These are phyloP conservation scores for Aspergillus awamori DNA, from an alignment of 2,329 filamentous ascomycete species.

Conservation along the genomic window DNA sequence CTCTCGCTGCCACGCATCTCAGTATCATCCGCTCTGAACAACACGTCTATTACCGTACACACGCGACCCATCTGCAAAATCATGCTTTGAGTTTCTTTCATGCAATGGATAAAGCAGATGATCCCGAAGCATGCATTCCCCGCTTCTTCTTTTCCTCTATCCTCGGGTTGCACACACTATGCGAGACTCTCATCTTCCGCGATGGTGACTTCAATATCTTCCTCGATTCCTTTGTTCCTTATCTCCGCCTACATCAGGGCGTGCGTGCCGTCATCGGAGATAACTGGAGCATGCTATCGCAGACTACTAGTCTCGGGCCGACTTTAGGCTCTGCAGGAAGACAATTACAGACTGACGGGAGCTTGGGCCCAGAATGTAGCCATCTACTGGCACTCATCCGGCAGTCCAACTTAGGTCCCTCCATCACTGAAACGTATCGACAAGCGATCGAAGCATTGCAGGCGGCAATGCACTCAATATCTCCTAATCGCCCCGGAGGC, in stretches of 20 bases:
- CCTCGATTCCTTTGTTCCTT: slow-evolving; percentile 18
- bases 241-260: slow-evolving; percentile 15
- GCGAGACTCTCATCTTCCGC: slow-evolving; percentile 17
- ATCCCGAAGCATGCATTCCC: slow-evolving; percentile 15
- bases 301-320: background rate
- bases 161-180: slow-evolving; percentile 19
- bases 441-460: background rate
- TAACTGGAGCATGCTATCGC: slow-evolving; percentile 10
- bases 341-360: background rate
- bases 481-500: background rate
- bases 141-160: slow-evolving; percentile 21
- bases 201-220: slow-evolving; percentile 11
- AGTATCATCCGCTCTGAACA: slow-evolving; percentile 43
- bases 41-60: slow-evolving; percentile 29
- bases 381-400: background rate
- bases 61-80: slow-evolving; percentile 40
- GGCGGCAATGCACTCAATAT: background rate
- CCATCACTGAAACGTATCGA: background rate
- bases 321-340: background rate
- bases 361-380: background rate
- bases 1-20: slow-evolving; percentile 49
- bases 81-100: slow-evolving; percentile 23
- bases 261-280: slow-evolving; percentile 10
- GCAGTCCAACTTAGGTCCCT: background rate
- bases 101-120: background rate